Percentiles rank a stretch among this genome's conserved stretches.
These are phyloP conservation scores for Bryoglossum gracile DNA, from an alignment of 495 filamentous ascomycete species.

Conservation along the genomic window DNA sequence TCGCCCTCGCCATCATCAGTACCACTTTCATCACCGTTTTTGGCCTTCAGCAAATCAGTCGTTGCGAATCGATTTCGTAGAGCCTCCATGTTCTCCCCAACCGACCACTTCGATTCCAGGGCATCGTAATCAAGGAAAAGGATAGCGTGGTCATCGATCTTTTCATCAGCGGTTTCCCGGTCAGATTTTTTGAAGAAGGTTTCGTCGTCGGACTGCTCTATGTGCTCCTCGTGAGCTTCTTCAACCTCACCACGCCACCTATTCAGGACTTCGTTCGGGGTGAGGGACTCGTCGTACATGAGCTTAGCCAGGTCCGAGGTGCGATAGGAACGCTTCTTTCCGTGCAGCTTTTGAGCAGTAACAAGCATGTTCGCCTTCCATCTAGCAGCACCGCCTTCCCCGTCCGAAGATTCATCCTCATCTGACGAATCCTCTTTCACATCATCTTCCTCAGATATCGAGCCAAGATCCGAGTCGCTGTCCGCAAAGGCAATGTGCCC, in stretches of 20 bases:
- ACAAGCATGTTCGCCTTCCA: slow-evolving; percentile 87
- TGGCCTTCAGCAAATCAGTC: slow-evolving; percentile 48
- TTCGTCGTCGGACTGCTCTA: slow-evolving; percentile 56
- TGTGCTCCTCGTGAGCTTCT: slow-evolving; percentile 41
- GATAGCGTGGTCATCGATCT: slow-evolving; percentile 65
- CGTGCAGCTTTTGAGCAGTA: slow-evolving; percentile 65
- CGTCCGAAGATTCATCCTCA: slow-evolving; percentile 48
- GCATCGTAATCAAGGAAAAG: slow-evolving; percentile 74
- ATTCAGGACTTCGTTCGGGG: slow-evolving; percentile 64
- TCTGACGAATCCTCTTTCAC: slow-evolving; percentile 40
- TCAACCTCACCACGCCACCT: slow-evolving; percentile 68
- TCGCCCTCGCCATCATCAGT: slow-evolving; percentile 36
- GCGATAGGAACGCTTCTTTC: slow-evolving; percentile 59
- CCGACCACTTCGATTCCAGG: slow-evolving; percentile 77
- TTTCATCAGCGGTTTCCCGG: slow-evolving; percentile 51
- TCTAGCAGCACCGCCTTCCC: slow-evolving; percentile 58
- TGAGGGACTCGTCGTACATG: slow-evolving; percentile 80
- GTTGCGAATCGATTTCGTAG: slow-evolving; percentile 69
- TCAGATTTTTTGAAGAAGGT: slow-evolving; percentile 82
- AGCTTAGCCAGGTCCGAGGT: slow-evolving; percentile 72
- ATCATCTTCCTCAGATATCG: slow-evolving; percentile 47
- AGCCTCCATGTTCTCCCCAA: slow-evolving; percentile 66
- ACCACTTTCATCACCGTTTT: slow-evolving; percentile 42
- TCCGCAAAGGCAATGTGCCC: slow-evolving; percentile 83
- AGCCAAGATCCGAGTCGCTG: slow-evolving; percentile 91